Conservation (phyloP, 306 rosid genomes). For the Begonia loranthoides region DNA sequence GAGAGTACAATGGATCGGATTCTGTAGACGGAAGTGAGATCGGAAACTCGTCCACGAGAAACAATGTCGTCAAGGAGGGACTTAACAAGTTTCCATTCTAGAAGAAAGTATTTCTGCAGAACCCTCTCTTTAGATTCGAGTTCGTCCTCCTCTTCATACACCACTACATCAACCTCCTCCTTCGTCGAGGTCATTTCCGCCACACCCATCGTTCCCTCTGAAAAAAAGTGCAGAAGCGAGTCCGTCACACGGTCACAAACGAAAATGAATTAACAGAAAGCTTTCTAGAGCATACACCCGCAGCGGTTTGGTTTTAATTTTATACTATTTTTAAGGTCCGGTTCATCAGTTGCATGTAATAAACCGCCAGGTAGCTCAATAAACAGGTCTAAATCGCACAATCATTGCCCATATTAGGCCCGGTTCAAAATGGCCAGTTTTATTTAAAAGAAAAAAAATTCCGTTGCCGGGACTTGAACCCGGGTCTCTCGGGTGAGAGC, state of each 20-base stretch:
- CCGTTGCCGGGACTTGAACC: slow-evolving; percentile 22
- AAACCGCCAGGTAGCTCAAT: no score
- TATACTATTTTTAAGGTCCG: no score
- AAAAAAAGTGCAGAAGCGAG: no score
- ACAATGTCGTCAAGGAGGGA: slow-evolving; percentile 64
- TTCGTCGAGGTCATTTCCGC: slow-evolving; percentile 13
- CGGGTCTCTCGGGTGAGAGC: slow-evolving; percentile 25
- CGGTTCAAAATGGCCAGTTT: no score
- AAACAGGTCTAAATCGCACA: no score
- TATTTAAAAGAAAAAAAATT: no score
- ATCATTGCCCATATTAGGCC: no score
- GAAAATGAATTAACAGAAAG: no score
- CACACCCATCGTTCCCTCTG: slow-evolving; percentile 9
- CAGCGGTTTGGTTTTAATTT: no score
- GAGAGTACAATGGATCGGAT: slow-evolving; percentile 80
- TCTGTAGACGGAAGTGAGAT: slow-evolving; percentile 42
- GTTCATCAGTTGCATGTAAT: no score
- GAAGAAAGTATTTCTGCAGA: slow-evolving; percentile 80
- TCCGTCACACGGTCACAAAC: no score
- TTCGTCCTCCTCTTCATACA: slow-evolving; percentile 59
- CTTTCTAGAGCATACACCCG: no score
- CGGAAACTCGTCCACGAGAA: slow-evolving; percentile 48
- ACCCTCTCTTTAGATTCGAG: slow-evolving; percentile 66
- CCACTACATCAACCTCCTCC: slow-evolving; percentile 11
- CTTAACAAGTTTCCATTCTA: slow-evolving; percentile 75